These are phyloP conservation scores for Phytophthora pistaciae DNA, from an alignment of 352 stramenopile genomes.

Conservation along the genomic window DNA sequence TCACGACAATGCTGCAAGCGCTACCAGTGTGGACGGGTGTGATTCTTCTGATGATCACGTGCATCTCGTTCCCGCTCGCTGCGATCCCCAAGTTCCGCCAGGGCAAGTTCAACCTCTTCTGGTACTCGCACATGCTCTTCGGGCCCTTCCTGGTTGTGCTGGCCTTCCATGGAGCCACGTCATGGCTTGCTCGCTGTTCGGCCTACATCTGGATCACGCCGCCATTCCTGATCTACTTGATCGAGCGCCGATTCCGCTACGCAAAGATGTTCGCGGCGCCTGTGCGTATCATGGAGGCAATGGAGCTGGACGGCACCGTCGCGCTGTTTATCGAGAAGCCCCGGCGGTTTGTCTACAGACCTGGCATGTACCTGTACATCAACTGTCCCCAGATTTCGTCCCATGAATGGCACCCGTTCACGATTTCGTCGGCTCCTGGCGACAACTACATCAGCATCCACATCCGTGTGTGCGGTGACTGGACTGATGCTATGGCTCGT, in stretches of 20 bases:
- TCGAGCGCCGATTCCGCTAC: conserved; percentile 69
- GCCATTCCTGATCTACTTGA: conserved; percentile 67
- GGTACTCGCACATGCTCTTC: conserved; percentile 81
- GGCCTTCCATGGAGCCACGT: conserved; percentile 61
- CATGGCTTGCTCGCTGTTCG: conserved; percentile 58
- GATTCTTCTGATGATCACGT: conserved; percentile 64
- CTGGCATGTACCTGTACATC: conserved; percentile 88
- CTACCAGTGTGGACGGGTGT: conserved; percentile 70
- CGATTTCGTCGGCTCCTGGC: conserved; percentile 82
- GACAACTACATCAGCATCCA: conserved; percentile 84
- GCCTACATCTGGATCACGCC: conserved; percentile 67
- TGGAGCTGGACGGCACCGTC: conserved; percentile 57
- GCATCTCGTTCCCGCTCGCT: conserved; percentile 66
- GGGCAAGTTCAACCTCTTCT: conserved; percentile 78
- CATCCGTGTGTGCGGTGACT: conserved; percentile 75
- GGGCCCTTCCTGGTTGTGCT: conserved; percentile 69
- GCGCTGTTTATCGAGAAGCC: conserved; percentile 77
- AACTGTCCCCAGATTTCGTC: conserved; percentile 79
- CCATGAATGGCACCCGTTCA: conserved; percentile 92
- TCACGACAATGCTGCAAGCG: conserved; percentile 59
- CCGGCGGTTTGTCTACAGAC: conserved; percentile 60
- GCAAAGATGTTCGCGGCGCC: conserved; percentile 67
- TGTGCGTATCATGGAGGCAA: conserved; percentile 60
- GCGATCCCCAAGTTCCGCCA: conserved; percentile 73
- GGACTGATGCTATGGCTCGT: conserved; percentile 64